phyloP scores from a whole-genome alignment of 1,284 basidiomycete genomes.

The Ceratobasidium sp. region DNA sequence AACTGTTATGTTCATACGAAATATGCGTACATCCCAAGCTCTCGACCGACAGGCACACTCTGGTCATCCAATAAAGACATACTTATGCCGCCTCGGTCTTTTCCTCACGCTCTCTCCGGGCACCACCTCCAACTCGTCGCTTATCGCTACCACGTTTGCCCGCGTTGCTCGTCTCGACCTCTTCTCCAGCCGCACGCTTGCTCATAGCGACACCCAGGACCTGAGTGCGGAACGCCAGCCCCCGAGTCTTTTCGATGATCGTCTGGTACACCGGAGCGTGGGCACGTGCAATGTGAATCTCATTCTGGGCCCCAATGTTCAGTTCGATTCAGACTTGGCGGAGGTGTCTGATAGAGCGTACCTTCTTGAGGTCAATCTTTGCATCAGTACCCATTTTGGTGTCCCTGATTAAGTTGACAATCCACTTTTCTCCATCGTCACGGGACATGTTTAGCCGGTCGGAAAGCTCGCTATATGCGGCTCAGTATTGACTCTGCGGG shows the following conservation, averaged over 20 bases:
- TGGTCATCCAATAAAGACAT: too few species aligned
- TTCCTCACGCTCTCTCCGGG: constrained; percentile 60
- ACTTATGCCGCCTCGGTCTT: constrained; percentile 59
- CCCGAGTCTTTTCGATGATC: constrained; percentile 95
- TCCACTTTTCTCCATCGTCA: constrained; percentile 99
- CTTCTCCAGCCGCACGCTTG: constrained; percentile 51
- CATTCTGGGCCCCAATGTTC: constrained; percentile 64
- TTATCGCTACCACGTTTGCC: constrained; percentile 31
- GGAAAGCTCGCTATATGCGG: constrained; percentile 75
- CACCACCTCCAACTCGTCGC: constrained; percentile 37
- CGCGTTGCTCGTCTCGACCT: constrained; percentile 33
- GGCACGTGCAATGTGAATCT: constrained; percentile 93
- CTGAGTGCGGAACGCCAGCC: constrained; percentile 89
- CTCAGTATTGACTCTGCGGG: not conserved
- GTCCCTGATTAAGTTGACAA: constrained; percentile 97
- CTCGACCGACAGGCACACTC: constrained; percentile 59
- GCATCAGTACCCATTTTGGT: constrained; percentile 90
- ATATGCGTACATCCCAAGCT: not conserved
- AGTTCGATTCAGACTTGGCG: constrained; percentile 20
- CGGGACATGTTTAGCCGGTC: constrained; percentile 88
- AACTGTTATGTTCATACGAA: not conserved
- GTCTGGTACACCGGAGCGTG: constrained; percentile 91
- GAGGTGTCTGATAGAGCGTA: constrained; percentile 46
- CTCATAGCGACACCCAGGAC: constrained; percentile 87
- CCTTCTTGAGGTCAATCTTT: constrained; percentile 96